A percentile compares a stretch with the other conserved stretches of the same genome.
Evolutionary conservation across 2,329 filamentous ascomycete genomes (phyloP).

Genomic region (Botrytis galanthina): DNA sequence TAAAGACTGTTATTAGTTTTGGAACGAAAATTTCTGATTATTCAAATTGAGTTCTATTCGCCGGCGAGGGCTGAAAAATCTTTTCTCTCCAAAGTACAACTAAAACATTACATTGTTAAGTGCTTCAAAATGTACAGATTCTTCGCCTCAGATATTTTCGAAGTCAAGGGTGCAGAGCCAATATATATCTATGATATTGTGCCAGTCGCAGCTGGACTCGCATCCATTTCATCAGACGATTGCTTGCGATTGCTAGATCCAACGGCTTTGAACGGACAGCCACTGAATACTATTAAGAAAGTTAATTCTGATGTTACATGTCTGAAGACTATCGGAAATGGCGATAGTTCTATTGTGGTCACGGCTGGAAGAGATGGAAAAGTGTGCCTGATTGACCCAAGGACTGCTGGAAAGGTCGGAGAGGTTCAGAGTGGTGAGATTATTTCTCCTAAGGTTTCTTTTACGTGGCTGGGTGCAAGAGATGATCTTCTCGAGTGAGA

Average conservation of each 20-base stretch:
- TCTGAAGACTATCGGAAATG: conserved; percentile 55
- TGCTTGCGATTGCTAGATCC: conserved; percentile 65
- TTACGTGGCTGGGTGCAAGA: background rate
- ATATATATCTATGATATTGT: conserved; percentile 48
- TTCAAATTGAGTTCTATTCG: background rate
- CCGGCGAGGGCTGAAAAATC: conserved; percentile 3
- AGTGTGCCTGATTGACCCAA: conserved; percentile 65
- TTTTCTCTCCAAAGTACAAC: conserved; percentile 1
- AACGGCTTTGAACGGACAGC: conserved; percentile 50
- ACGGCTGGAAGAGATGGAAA: conserved; percentile 72
- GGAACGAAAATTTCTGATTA: background rate
- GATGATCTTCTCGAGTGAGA: conserved; percentile 11
- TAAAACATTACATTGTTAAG: conserved; percentile 29
- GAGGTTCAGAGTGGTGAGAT: conserved; percentile 40
- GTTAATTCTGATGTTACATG: conserved; percentile 63
- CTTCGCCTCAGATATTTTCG: conserved; percentile 29
- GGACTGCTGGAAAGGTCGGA: conserved; percentile 48
- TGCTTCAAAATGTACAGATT: conserved; percentile 39
- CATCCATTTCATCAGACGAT: conserved; percentile 66
- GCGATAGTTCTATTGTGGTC: conserved; percentile 49
- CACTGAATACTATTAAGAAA: conserved; percentile 48
- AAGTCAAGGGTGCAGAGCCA: conserved; percentile 32
- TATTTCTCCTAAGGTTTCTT: background rate
- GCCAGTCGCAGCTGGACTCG: conserved; percentile 33
- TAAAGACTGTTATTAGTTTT: background rate